These are phyloP conservation scores for Euphorbia pulcherrima DNA, from an alignment of 345 rosid species.

Conservation along the genomic window DNA sequence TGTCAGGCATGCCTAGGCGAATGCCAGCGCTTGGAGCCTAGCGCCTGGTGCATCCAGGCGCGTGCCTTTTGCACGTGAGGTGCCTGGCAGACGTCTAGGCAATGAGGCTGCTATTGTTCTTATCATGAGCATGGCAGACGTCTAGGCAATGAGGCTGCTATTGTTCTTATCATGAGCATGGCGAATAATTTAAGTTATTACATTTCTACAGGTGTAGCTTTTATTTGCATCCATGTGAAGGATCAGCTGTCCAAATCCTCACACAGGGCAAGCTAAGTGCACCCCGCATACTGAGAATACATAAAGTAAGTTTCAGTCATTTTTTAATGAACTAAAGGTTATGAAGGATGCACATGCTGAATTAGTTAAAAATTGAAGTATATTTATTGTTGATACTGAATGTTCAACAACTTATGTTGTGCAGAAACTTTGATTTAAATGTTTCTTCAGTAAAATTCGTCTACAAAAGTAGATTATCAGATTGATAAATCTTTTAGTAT, in stretches of 20 bases:
- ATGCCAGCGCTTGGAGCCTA: too few species aligned
- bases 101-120: too few species aligned
- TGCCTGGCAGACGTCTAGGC: too few species aligned
- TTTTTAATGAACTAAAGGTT: neutral
- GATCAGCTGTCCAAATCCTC: constrained; percentile 70
- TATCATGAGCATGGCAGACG: too few species aligned
- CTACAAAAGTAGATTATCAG: neutral
- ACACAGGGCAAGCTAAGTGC: constrained; percentile 98
- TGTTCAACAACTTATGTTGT: too few species aligned
- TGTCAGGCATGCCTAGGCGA: too few species aligned
- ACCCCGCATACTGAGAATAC: constrained; percentile 94
- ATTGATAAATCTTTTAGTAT: neutral
- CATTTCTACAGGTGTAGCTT: constrained; percentile 78
- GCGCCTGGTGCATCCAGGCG: too few species aligned
- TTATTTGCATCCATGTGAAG: constrained; percentile 92
- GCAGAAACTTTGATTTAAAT: too few species aligned
- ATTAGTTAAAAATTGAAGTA: neutral
- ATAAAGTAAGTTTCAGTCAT: constrained; percentile 57
- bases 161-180: neutral
- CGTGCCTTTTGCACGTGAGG: too few species aligned
- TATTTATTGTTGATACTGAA: neutral
- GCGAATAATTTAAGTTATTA: constrained; percentile 1
- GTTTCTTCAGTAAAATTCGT: neutral
- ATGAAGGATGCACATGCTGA: neutral
- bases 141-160: too few species aligned